Evolutionary conservation across 495 filamentous ascomycete genomes (phyloP).

Genomic region (Tuber melanosporum): DNA sequence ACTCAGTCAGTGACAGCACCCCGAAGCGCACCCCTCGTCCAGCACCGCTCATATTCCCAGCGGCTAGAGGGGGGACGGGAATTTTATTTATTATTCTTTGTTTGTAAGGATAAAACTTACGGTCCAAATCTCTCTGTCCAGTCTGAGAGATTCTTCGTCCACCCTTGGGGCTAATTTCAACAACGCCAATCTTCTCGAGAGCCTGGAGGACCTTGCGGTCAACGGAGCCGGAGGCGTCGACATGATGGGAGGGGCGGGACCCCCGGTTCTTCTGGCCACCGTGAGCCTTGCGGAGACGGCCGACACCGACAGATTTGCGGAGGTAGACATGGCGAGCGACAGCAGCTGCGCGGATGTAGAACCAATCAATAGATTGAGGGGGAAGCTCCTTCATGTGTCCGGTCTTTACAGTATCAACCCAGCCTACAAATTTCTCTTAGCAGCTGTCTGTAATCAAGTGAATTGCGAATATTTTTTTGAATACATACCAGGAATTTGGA

Average conservation of each 20-base stretch:
- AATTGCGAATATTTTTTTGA: slow-evolving; percentile 45
- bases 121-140: slow-evolving; percentile 98
- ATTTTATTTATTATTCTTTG: not conserved
- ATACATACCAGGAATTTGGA: slow-evolving; percentile 67
- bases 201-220: slow-evolving; percentile 95
- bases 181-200: slow-evolving; percentile 96
- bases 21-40: slow-evolving; percentile 42
- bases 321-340: slow-evolving; percentile 98
- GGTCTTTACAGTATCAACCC: slow-evolving; percentile 99
- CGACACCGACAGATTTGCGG: slow-evolving; percentile 96
- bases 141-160: slow-evolving; percentile 92
- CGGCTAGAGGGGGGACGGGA: slow-evolving; percentile 43
- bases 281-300: slow-evolving; percentile 81
- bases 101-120: slow-evolving; percentile 44
- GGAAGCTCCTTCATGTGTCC: slow-evolving; percentile 91
- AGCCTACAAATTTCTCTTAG: slow-evolving; percentile 53
- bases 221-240: slow-evolving; percentile 86
- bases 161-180: slow-evolving; percentile 98
- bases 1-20: slow-evolving; percentile 32
- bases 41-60: slow-evolving; percentile 44
- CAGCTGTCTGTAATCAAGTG: not conserved
- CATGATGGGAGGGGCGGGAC: slow-evolving; percentile 82
- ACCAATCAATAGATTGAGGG: slow-evolving; percentile 96
- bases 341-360: slow-evolving; percentile 93
- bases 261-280: slow-evolving; percentile 96